Evolutionary conservation across 192 early-diverging fungal species (phyloP), one percentile per base, ranked within the genome.

Genomic region (Lobosporangium transversale): DNA sequence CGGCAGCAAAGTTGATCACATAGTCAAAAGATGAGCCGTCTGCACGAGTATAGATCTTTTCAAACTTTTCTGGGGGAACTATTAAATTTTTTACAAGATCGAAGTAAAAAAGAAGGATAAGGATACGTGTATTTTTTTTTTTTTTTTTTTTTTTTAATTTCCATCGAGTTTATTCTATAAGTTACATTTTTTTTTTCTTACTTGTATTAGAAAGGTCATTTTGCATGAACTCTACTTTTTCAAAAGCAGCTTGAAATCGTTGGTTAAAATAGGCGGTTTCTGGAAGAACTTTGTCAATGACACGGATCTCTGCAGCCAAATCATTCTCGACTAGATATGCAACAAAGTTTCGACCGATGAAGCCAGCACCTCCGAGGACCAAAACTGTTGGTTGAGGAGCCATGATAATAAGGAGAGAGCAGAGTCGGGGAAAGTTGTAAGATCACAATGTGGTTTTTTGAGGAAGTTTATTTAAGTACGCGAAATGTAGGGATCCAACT

Each of bases 1-100:
- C 95, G 17, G 90, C 88, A 14, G 94, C 95, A 68, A 94, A 86
- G 80, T 98, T 95, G 84, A 98, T 91, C 7, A 98, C 97, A 59
- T 91, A 94, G 81, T 98, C 96, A 80, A 91, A 98, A 35, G 81
- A 68, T 3, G 69, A 67, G 6, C 84, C 87, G 56, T 93, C 89
- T 29, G 86, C 85, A 18, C 82, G 79, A 8, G 85, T 82, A 78
- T 92, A 97, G 27, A 87, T 89, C 55, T 88, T 86, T 67, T 91
- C 89, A 47, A 91, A 85, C 30, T 89, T 84, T 55, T 85, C 93
- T 89, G 69, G 55, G 35, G 70, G 70, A 43, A 74, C 70, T 74
- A 53, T 17, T 21, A 1, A 17, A 36, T 27, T 26, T 24, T 20
- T 8, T 8, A 48, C 9, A n/a, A n/a, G 45, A 5, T 18, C 5